phyloP scores from a whole-genome alignment of 352 stramenopile species.

The Globisporangium nodosum region DNA sequence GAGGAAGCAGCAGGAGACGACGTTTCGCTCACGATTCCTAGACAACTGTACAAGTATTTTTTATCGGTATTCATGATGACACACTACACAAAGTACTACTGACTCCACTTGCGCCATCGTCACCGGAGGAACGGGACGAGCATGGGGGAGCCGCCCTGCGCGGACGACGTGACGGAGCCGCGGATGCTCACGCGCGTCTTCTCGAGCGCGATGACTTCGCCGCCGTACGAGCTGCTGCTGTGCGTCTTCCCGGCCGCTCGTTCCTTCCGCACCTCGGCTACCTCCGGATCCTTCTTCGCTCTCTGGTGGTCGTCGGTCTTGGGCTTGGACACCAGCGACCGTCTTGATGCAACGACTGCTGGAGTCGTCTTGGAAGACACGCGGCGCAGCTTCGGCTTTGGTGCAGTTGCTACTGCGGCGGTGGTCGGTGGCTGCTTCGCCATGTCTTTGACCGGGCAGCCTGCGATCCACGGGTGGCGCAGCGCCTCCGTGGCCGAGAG shows the following conservation, averaged over 20 bases:
- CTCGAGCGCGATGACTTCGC: conserved; percentile 53
- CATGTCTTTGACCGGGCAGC: neutral
- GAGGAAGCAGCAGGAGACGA: too few relatives aligned
- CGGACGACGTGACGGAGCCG: neutral
- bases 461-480: conserved; percentile 43
- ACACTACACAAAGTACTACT: too few relatives aligned
- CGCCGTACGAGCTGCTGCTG: conserved; percentile 18
- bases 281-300: neutral
- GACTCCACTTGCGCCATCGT: too few relatives aligned
- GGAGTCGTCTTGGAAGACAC: neutral
- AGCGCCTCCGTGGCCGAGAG: conserved; percentile 45
- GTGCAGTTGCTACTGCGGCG: neutral
- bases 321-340: neutral
- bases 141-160: too few relatives aligned
- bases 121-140: too few relatives aligned
- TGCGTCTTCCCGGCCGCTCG: conserved; percentile 18
- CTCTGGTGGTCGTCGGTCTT: neutral
- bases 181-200: conserved; percentile 47
- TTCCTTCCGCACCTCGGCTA: neutral
- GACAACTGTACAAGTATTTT: too few relatives aligned
- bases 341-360: neutral
- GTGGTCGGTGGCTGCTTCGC: neutral
- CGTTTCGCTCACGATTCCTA: too few relatives aligned
- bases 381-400: conserved; percentile 3
- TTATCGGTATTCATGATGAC: too few relatives aligned